A percentile compares a stretch with the other conserved stretches of the same genome.
These are phyloP conservation scores for Hygrophila difformis DNA, from an alignment of 257 asterid species.

Conservation along the genomic window DNA sequence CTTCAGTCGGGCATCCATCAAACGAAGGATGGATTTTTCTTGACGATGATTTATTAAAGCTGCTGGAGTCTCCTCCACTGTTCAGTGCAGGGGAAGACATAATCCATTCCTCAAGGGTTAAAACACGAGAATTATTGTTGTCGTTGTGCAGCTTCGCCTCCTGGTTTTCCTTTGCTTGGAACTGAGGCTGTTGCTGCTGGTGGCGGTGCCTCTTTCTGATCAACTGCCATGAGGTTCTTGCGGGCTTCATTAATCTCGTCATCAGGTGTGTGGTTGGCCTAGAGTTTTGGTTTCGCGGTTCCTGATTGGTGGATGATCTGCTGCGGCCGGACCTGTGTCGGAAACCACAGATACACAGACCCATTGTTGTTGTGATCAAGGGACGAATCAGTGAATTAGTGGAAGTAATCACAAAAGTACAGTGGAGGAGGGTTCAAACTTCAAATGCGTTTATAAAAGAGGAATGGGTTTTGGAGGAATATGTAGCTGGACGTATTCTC, in stretches of 20 bases:
- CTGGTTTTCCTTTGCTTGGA: slow-evolving; percentile 6
- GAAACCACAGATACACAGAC: slow-evolving; percentile 23
- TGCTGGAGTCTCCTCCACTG: background rate
- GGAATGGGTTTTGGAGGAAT: background rate
- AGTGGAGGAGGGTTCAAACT: background rate
- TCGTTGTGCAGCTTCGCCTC: background rate
- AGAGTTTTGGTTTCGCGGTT: background rate
- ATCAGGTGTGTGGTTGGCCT: slow-evolving; percentile 17
- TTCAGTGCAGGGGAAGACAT: slow-evolving; percentile 29
- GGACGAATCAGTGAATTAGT: no score
- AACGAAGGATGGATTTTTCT: slow-evolving; percentile 36
- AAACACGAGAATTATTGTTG: background rate
- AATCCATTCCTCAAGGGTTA: slow-evolving; percentile 42
- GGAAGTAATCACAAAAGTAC: background rate
- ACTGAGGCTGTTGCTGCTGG: no score
- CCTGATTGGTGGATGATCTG: slow-evolving; percentile 10
- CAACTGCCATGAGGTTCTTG: slow-evolving; percentile 22
- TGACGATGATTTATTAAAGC: slow-evolving; percentile 16
- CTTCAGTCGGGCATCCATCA: slow-evolving; percentile 12
- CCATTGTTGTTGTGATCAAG: slow-evolving; percentile 22
- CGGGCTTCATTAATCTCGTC: slow-evolving; percentile 19
- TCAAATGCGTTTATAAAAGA: background rate
- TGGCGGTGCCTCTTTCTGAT: slow-evolving; percentile 1
- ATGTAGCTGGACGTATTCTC: background rate
- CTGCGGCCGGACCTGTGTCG: slow-evolving; percentile 10